Percentiles rank a stretch among this genome's conserved stretches.
phyloP scores from a whole-genome alignment of 352 stramenopile species.

The Pythium scleroteichum region DNA sequence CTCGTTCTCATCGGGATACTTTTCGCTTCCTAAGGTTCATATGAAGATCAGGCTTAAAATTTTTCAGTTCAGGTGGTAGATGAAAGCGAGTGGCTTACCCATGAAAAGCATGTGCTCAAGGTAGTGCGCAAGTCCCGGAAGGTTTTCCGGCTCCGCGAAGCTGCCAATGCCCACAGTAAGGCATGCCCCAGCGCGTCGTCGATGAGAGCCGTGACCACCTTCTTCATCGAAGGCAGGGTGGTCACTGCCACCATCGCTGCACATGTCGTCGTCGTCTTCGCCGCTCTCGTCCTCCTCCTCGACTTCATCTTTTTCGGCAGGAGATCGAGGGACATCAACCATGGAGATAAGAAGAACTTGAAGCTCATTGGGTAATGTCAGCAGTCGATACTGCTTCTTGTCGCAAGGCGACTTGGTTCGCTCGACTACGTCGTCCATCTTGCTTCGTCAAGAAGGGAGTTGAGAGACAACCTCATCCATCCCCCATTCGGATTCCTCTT shows the following conservation, averaged over 20 bases:
- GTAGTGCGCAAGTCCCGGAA: constrained; percentile 88
- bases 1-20: constrained; percentile 87
- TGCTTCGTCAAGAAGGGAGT: constrained; percentile 1
- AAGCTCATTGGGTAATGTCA: constrained; percentile 53
- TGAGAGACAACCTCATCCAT: too few relatives aligned
- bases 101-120: constrained; percentile 98
- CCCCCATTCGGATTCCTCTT: too few relatives aligned
- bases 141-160: constrained; percentile 32
- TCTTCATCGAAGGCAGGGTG: constrained; percentile 45
- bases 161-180: constrained; percentile 39
- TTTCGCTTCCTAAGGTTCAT: constrained; percentile 45
- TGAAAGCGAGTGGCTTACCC: constrained; percentile 69
- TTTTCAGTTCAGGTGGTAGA: too few relatives aligned
- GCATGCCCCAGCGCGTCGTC: constrained; percentile 28
- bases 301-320: constrained; percentile 22
- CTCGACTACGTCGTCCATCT: constrained; percentile 30
- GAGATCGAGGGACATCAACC: constrained; percentile 12
- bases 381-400: constrained; percentile 54
- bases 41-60: too few relatives aligned
- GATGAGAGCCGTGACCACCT: constrained; percentile 6
- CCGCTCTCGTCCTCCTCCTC: constrained; percentile 30
- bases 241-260: constrained; percentile 28
- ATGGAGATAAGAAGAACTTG: constrained; percentile 31
- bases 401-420: constrained; percentile 43
- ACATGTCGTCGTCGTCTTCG: constrained; percentile 21